Base-by-base conservation (phyloP, 352 stramenopile species). In the Phytophthora constricta region DNA sequence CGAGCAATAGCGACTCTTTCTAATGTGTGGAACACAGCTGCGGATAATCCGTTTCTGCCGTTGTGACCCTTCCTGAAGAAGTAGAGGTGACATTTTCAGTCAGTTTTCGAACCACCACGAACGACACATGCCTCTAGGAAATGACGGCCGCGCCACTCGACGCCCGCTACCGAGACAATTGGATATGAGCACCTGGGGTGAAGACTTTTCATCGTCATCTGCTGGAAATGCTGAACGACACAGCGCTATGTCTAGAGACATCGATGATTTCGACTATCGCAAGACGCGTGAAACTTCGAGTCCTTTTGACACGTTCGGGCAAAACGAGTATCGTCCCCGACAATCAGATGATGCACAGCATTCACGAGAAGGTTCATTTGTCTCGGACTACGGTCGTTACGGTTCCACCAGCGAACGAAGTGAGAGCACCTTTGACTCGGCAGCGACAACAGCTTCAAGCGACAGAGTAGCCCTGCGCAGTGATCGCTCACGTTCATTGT, bases 1-100 rank as follows among this genome's bases (percentile, higher is more conserved):
- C 76, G 9, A 86, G 76, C 34, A 84, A 77, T 19, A 88, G 76
- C 22, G 78, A 79, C 42, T 91, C 82, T 2, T 87, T 89, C 50
- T 88, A 86, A 33, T 34, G n/a, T 9, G 19, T 62, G 34, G 45
- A 22, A 55, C 20, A 37, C 26, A 46, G n/a, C 46, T 23, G 17
- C n/a, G 20, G 46, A 68, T 64, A 57, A 65, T 59, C 51, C 51
- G 62, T 68, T 72, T 64, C 62, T 52, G n/a, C 25, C 8, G 28
- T 34, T 45, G 54, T 51, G 64, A 73, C 64, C 55, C 20, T 77
- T 77, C 58, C 53, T 8, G 25, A 43, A 39, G 13, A 45, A 50
- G 7, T 16, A 16, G 23, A 22, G 26, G 9, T 25, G 16, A 42
- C 37, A 34, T 20, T 27, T 33, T 63, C 28, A 46, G 26, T 63